Evolutionary conservation across 176 grass and related monocot genomes (phyloP), one percentile per base, ranked within the genome.

Genomic region (Aegilops tauschii): DNA sequence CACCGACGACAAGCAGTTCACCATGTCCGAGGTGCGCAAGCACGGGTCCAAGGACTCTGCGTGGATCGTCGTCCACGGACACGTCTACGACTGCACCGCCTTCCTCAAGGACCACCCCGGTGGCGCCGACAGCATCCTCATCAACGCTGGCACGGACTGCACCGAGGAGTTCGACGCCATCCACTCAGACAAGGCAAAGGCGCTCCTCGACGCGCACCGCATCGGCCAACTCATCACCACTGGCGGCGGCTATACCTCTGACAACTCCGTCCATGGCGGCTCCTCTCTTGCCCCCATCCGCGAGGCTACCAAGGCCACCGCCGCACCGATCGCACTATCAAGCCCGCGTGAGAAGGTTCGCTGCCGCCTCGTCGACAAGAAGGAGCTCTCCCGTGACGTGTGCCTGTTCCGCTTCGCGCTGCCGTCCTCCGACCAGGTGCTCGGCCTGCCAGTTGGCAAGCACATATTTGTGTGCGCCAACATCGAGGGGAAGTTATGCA

Each of bases 81-180:
- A 99, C 69, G 89, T 99, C 85, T 96, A 99, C 68, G 97, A 99
- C 92, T 93, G 92, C 88, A 96, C 94, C 5, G 31, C 29, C 3
- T 99, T 99, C 85, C 66, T 99, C 64, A 96, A 86, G 77, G 97
- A 96, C 45, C 97, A 99, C 84, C 97, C 94, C 0, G 97, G 97
- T 5, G 94, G 97, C 85, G 62, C 94, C 45, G 94, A 99, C 69
- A 99, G 97, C 79, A 99, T 99, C 84, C 91, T 99, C 80, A 96
- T 99, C 92, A 96, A 99, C 52, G 94, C 97, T 16, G 97, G 97
- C 79, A 27, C 71, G 5, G 97, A 99, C 82, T 99, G 97, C 94
- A 94, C 97, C 9, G 94, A 99, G 87, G 97, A 99, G 83, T 99
- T 99, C 82, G 97, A 96, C 77, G 90, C 97, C 67, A 99, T 99